Percentiles rank a stretch among this genome's conserved stretches.
phyloP scores from a whole-genome alignment of 2,329 filamentous ascomycete species.

The Davidsoniella neocaledoniae region DNA sequence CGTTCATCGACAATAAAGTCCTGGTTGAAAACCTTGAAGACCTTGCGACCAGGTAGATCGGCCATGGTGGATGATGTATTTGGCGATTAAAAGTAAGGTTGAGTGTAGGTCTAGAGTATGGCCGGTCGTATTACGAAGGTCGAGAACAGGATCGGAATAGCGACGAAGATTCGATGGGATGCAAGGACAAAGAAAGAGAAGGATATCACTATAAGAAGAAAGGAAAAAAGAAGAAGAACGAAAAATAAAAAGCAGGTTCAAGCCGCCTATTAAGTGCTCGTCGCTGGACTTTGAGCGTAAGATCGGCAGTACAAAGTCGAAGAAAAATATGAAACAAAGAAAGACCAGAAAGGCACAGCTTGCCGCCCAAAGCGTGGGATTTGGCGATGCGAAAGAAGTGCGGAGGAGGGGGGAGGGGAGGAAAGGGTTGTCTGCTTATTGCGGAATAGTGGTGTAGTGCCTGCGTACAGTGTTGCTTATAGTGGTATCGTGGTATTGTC shows the following conservation, averaged over 20 bases:
- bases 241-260: background rate
- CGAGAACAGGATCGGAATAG: background rate
- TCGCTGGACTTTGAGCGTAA: background rate
- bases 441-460: no score
- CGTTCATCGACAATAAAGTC: conserved; percentile 97
- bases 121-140: background rate
- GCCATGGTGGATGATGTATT: conserved; percentile 20
- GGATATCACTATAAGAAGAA: background rate
- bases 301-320: background rate
- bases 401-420: background rate
- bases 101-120: background rate
- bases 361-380: background rate
- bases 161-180: background rate
- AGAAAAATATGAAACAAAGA: background rate
- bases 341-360: background rate
- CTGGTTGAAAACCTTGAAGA: conserved; percentile 99
- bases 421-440: background rate
- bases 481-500: no score
- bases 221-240: background rate
- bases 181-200: background rate
- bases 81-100: background rate
- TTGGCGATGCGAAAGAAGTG: background rate
- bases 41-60: conserved; percentile 48
- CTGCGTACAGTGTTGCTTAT: no score
- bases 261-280: background rate